Evolutionary conservation across 2,329 filamentous ascomycete species (phyloP).

Genomic region (Botrytis tulipae): DNA sequence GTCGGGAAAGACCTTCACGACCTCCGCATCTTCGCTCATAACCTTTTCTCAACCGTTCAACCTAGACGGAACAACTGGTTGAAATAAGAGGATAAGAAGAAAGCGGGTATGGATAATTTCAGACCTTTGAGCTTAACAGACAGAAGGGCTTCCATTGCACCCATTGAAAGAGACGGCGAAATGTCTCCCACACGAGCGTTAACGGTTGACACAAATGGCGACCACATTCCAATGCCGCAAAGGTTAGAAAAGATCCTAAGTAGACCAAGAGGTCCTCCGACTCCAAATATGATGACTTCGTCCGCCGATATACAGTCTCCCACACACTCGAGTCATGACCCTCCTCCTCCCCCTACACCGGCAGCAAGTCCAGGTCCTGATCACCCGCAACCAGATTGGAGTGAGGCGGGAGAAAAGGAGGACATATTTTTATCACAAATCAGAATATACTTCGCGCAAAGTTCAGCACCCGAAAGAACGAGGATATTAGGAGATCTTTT

Average conservation of each 20-base stretch:
- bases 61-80: too few species aligned
- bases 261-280: constrained; percentile 58
- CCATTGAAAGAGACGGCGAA: constrained; percentile 48
- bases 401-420: constrained; percentile 73
- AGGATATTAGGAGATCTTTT: constrained; percentile 82
- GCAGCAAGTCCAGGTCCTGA: constrained; percentile 64
- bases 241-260: constrained; percentile 56
- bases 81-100: neutral
- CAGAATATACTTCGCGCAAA: constrained; percentile 74
- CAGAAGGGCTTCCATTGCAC: constrained; percentile 56
- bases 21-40: neutral
- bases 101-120: constrained; percentile 36
- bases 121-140: constrained; percentile 60
- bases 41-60: neutral
- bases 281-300: constrained; percentile 64
- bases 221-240: constrained; percentile 39
- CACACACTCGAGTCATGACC: constrained; percentile 41
- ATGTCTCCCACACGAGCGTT: constrained; percentile 41
- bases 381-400: constrained; percentile 68
- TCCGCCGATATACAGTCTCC: constrained; percentile 57
- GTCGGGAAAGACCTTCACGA: neutral
- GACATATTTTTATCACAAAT: constrained; percentile 79
- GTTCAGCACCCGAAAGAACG: constrained; percentile 73
- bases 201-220: constrained; percentile 49
- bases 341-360: constrained; percentile 63